Evolutionary conservation across 331 rosid species (phyloP).

Genomic region (Erythrophleum ivorense): DNA sequence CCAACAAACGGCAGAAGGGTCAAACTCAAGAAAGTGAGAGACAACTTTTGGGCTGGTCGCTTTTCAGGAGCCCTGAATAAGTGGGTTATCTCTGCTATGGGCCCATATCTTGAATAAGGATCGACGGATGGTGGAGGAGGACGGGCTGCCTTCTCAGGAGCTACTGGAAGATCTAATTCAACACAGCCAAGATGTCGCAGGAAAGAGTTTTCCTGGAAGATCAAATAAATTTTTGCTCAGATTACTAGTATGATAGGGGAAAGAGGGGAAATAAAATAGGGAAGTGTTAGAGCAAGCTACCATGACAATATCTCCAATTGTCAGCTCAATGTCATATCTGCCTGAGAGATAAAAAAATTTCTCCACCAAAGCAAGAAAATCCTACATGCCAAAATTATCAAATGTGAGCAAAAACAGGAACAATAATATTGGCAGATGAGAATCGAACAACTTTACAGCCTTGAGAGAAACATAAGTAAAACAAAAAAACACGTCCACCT

Average conservation of each 20-base stretch:
- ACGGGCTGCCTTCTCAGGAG: constrained; percentile 89
- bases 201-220: constrained; percentile 93
- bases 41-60: constrained; percentile 80
- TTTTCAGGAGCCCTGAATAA: constrained; percentile 91
- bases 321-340: constrained; percentile 80
- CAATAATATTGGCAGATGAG: no score
- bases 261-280: neutral
- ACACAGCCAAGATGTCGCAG: constrained; percentile 67
- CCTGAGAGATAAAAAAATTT: constrained; percentile 93
- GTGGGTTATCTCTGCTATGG: constrained; percentile 87
- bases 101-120: constrained; percentile 77
- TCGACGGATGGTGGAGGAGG: constrained; percentile 76
- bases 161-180: constrained; percentile 93
- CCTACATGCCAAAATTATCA: constrained; percentile 55
- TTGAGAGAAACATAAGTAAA: no score
- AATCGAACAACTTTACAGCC: no score
- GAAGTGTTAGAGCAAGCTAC: constrained; percentile 50
- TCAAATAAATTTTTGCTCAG: constrained; percentile 36
- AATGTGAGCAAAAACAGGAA: no score
- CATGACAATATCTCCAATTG: constrained; percentile 95
- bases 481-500: neutral
- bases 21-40: constrained; percentile 85
- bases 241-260: constrained; percentile 10
- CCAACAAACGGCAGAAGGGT: constrained; percentile 78
- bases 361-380: constrained; percentile 95